Percentiles rank a stretch among this genome's conserved stretches.
phyloP scores from a whole-genome alignment of 306 rosid species.

The Oxytropis ochrocephala region DNA sequence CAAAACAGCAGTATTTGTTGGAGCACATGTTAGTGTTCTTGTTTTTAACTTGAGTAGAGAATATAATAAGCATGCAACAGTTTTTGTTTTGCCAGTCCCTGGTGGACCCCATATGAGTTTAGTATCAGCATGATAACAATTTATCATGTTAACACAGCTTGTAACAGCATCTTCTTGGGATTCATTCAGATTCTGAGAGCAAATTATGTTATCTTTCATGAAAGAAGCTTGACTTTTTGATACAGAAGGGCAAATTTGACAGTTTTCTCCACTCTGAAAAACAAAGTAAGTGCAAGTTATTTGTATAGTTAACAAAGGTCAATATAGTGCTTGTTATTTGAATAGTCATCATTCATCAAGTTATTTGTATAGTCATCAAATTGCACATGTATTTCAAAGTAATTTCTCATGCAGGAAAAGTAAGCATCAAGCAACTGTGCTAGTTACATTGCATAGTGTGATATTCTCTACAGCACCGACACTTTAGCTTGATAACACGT shows the following conservation, averaged over 20 bases:
- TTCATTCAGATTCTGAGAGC: conserved; percentile 28
- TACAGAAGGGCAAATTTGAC: not conserved
- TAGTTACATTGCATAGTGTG: too few species aligned
- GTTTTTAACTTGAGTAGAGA: not conserved
- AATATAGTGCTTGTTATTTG: too few species aligned
- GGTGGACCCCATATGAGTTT: conserved; percentile 68
- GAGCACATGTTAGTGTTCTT: not conserved
- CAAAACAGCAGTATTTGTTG: not conserved
- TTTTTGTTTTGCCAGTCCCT: conserved; percentile 54
- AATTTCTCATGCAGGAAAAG: not conserved
- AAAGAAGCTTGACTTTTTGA: not conserved
- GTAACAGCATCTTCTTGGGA: conserved; percentile 37
- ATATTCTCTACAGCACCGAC: too few species aligned
- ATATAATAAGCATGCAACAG: conserved; percentile 12
- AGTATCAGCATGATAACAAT: conserved; percentile 17
- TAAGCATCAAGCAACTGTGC: too few species aligned
- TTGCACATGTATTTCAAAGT: too few species aligned
- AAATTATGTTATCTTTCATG: not conserved
- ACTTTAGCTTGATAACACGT: too few species aligned
- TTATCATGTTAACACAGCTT: conserved; percentile 25
- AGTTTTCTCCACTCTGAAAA: not conserved
- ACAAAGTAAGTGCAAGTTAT: not conserved
- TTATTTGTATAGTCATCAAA: too few species aligned
- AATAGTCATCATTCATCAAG: too few species aligned
- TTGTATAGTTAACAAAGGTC: too few species aligned